Base-by-base conservation (phyloP, 78 protist species). In the Monosiga brevicollis region DNA sequence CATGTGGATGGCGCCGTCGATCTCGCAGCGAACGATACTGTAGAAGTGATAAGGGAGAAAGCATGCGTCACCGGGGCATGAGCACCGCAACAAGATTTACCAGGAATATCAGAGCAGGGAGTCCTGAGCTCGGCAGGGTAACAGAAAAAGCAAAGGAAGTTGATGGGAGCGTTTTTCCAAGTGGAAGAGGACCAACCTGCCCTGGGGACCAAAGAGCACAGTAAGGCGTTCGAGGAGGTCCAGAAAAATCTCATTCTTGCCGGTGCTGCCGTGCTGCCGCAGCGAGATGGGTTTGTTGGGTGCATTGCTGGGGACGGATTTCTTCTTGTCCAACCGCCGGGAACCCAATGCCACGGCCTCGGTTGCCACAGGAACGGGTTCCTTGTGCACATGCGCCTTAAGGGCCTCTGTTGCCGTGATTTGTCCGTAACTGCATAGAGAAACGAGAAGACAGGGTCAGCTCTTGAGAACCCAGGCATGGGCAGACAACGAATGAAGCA, bases 221-320 rank as follows among this genome's bases (percentile, higher is more conserved):
- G 93, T 88, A 74, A 93, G 75, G n/a, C 88, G 81, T 76, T 93
- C 96, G 73, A 93, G 73, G 34, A 93, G 41, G 78, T 93, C 96
- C 36, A 93, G 88, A 82, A 88, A 93, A 38, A 93, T 81, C 54
- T 93, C 94, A 75, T 93, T 87, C 26, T 55, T 20, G 39, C 78
- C 38, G 34, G 37, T 71, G 35, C 72, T 76, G 40, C 71, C 43
- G 76, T 38, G 34, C 36, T 39, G 25, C 29, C 70, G 41, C 71
- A 40, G 35, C 0, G 1, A 3, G 84, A 80, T 39, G 78, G 49
- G 78, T 42, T 80, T n/a, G 76, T 80, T 70, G 73, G 73, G 1
- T 23, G 73, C 73, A 23, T 23, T 20, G 35, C 35, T 25, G 32
- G 73, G 73, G n/a, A 2, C 2, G 2, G 73, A 70, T 1, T 26